These are phyloP conservation scores for Chrysochromulina parva DNA, from an alignment of 78 protist species.

Conservation along the genomic window DNA sequence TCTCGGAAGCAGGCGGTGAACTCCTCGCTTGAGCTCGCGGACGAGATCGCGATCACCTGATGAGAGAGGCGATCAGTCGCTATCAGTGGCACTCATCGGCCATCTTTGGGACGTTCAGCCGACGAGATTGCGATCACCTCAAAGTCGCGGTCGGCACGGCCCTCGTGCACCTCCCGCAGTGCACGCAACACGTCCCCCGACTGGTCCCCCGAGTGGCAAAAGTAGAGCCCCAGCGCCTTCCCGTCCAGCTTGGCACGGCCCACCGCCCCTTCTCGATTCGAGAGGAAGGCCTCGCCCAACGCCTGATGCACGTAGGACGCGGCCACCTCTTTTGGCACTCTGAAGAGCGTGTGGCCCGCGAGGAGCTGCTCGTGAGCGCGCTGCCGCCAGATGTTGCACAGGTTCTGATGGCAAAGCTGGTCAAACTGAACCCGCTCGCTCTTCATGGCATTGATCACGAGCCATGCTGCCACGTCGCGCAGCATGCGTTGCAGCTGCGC, in stretches of 20 bases:
- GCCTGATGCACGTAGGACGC: background rate
- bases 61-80: too few species aligned
- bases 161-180: background rate
- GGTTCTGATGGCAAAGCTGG: slow-evolving; percentile 46
- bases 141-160: too few species aligned
- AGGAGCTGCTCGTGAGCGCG: background rate
- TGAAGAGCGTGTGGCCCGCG: background rate
- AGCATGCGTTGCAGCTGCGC: background rate
- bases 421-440: slow-evolving; percentile 42
- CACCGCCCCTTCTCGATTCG: background rate
- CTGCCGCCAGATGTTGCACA: slow-evolving; percentile 2
- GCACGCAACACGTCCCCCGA: background rate
- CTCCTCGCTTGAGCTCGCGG: background rate
- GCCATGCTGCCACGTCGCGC: slow-evolving; percentile 49
- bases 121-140: too few species aligned
- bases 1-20: background rate
- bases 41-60: background rate
- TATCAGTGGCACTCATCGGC: too few species aligned
- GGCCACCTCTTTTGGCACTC: background rate
- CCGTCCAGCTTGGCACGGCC: background rate
- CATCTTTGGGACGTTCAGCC: too few species aligned
- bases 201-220: background rate
- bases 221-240: background rate
- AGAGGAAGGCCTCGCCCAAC: background rate
- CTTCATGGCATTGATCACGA: slow-evolving; percentile 44